A percentile compares a stretch with the other conserved stretches of the same genome.
phyloP scores from a whole-genome alignment of 805 yeast genomes.

The Cyberlindnera subsufficiens region DNA sequence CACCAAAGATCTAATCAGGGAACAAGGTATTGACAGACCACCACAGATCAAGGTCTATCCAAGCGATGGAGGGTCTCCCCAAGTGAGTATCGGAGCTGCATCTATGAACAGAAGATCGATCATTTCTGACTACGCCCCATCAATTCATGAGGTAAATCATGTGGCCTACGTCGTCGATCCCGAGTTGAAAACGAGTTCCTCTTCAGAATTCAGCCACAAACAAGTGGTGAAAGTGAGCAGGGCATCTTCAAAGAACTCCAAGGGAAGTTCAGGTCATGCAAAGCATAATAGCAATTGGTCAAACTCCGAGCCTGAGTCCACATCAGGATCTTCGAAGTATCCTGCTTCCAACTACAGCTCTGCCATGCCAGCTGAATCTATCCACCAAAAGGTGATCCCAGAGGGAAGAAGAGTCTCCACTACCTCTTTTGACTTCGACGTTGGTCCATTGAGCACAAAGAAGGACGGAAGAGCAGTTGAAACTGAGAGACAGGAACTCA shows the following conservation, averaged over 20 bases:
- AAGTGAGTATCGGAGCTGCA: not conserved
- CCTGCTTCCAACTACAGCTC: not conserved
- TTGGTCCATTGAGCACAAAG: slow-evolving; percentile 18
- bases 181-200: not conserved
- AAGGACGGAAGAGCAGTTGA: slow-evolving; percentile 4
- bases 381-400: not conserved
- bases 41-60: too few species aligned
- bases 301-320: not conserved
- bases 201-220: not conserved
- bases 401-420: slow-evolving; percentile 8
- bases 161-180: slow-evolving; percentile 15
- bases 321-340: slow-evolving; percentile 3
- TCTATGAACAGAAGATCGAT: slow-evolving; percentile 17
- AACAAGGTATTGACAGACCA: too few species aligned
- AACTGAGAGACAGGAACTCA: slow-evolving; percentile 10
- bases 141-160: slow-evolving; percentile 22
- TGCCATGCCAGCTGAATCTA: not conserved
- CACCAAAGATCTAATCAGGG: too few species aligned
- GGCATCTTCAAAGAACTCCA: slow-evolving; percentile 6
- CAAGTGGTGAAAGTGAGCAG: slow-evolving; percentile 16
- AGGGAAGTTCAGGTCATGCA: slow-evolving; percentile 1
- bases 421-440: slow-evolving; percentile 19
- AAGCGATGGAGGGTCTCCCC: too few species aligned
- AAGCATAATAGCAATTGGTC: slow-evolving; percentile 1
- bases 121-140: slow-evolving; percentile 23